Conservation (phyloP, 23 red algal genomes). For the Pyropia yezoensis region DNA sequence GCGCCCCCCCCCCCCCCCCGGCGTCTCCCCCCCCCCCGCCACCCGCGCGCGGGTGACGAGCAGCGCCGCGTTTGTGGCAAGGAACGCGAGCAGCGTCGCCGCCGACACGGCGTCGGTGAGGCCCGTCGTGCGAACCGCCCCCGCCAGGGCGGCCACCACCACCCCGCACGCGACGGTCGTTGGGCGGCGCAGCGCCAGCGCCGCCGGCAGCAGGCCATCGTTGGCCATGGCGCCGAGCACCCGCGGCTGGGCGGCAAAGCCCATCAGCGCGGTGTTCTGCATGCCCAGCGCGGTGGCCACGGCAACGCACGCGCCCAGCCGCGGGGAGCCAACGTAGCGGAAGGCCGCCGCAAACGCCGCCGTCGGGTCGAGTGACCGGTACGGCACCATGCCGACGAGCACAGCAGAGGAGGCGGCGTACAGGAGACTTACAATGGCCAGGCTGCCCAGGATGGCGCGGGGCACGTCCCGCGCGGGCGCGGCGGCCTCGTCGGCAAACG, state of each 20-base stretch:
- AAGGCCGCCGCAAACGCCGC: slow-evolving; percentile 81
- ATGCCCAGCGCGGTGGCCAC: slow-evolving; percentile 72
- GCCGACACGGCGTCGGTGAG: slow-evolving; percentile 74
- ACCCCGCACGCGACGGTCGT: slow-evolving; percentile 64
- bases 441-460: slow-evolving; percentile 52
- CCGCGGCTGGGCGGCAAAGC: slow-evolving; percentile 71
- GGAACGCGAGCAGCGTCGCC: slow-evolving; percentile 74
- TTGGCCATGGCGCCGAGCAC: slow-evolving; percentile 79
- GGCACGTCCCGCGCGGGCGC: slow-evolving; percentile 63
- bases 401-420: slow-evolving; percentile 56
- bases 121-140: slow-evolving; percentile 31
- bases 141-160: slow-evolving; percentile 50
- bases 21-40: too few relatives aligned
- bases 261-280: slow-evolving; percentile 70
- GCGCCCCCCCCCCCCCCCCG: too few relatives aligned
- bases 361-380: slow-evolving; percentile 16
- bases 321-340: slow-evolving; percentile 15
- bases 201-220: slow-evolving; percentile 66
- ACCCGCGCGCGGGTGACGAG: slow-evolving; percentile 42
- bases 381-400: slow-evolving; percentile 63
- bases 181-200: slow-evolving; percentile 34
- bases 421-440: slow-evolving; percentile 45
- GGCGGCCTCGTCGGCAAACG: slow-evolving; percentile 71
- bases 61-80: slow-evolving; percentile 58
- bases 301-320: slow-evolving; percentile 37